phyloP scores from a whole-genome alignment of 495 filamentous ascomycete species.

The Tuber umbilicatum region DNA sequence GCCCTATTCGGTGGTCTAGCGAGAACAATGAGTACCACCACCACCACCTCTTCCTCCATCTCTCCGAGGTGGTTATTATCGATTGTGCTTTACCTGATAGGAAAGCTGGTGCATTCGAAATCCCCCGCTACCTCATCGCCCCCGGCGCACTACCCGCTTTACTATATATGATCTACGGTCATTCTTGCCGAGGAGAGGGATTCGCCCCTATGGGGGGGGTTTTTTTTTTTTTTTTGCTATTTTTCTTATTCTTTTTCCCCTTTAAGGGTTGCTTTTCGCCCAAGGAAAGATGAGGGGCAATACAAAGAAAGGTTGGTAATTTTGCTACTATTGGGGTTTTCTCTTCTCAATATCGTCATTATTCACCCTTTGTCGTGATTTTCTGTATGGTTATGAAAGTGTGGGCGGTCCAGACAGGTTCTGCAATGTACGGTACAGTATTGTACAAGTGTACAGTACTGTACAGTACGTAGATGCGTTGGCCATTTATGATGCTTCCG shows the following conservation, averaged over 20 bases:
- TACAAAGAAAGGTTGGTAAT: not conserved
- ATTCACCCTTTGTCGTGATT: not conserved
- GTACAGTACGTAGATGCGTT: too few relatives aligned
- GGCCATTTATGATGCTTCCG: too few relatives aligned
- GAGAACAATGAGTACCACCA: not conserved
- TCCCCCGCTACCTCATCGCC: not conserved
- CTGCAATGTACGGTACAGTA: too few relatives aligned
- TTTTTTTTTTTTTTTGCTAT: not conserved
- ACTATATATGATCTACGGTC: not conserved
- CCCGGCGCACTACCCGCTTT: not conserved
- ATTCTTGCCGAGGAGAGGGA: not conserved
- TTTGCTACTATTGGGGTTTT: not conserved
- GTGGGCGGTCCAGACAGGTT: not conserved
- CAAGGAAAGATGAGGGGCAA: not conserved
- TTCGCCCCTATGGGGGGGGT: not conserved
- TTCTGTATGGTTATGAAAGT: not conserved
- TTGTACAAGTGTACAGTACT: too few relatives aligned
- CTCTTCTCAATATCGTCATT: not conserved
- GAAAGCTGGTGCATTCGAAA: not conserved
- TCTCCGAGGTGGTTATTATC: not conserved
- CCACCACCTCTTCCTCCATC: not conserved
- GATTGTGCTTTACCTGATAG: not conserved
- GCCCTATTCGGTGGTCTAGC: not conserved
- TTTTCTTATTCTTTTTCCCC: not conserved
- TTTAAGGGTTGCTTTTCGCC: not conserved